These are phyloP conservation scores for Euclidium syriacum DNA, from an alignment of 345 rosid genomes.

Conservation along the genomic window DNA sequence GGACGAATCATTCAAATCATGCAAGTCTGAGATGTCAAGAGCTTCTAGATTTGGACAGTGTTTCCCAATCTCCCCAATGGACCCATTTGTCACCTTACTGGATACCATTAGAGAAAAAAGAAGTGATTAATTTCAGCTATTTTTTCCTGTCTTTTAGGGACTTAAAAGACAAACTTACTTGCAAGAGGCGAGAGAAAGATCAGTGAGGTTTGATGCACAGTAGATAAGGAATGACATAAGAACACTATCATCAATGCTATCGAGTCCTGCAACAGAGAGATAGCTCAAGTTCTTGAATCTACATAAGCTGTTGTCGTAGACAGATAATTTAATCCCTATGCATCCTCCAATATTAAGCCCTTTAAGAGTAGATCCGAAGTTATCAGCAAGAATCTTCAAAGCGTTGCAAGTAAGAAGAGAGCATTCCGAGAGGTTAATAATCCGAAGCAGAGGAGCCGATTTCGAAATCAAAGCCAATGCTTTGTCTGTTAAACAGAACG, in stretches of 20 bases:
- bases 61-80: constrained; percentile 31
- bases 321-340: constrained; percentile 30
- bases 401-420: constrained; percentile 36
- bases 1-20: constrained; percentile 34
- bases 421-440: constrained; percentile 44
- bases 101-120: constrained; percentile 28
- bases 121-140: neutral
- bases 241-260: constrained; percentile 32
- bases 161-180: constrained; percentile 4
- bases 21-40: constrained; percentile 42
- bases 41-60: constrained; percentile 27
- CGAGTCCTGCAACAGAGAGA: constrained; percentile 40
- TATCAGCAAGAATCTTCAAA: constrained; percentile 26
- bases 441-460: constrained; percentile 39
- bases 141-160: neutral
- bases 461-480: constrained; percentile 25
- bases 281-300: constrained; percentile 30
- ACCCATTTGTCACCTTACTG: constrained; percentile 42
- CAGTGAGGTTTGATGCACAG: constrained; percentile 36
- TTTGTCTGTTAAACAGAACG: constrained; percentile 37
- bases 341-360: constrained; percentile 50
- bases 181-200: constrained; percentile 25
- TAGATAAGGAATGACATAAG: constrained; percentile 7
- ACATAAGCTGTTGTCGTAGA: constrained; percentile 29
- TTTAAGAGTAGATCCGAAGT: constrained; percentile 29